Evolutionary conservation across 2,329 filamentous ascomycete species (phyloP).

Genomic region (Mycosphaerella sp.): DNA sequence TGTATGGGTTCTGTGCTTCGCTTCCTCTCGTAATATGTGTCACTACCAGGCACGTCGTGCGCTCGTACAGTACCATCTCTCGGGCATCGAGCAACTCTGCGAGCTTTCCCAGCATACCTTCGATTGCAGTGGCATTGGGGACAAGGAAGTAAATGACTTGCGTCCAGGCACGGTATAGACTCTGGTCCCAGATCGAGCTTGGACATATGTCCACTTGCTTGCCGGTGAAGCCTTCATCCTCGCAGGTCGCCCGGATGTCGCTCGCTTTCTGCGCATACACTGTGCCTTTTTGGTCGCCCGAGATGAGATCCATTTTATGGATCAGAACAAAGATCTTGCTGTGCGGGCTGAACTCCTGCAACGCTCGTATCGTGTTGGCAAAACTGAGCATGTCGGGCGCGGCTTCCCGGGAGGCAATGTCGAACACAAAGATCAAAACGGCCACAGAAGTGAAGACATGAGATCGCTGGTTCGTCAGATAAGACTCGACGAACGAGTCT

Average conservation of each 20-base stretch:
- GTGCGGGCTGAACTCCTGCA: conserved; percentile 73
- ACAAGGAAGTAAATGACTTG: conserved; percentile 96
- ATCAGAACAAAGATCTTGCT: conserved; percentile 91
- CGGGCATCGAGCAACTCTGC: conserved; percentile 84
- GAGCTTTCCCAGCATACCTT: conserved; percentile 74
- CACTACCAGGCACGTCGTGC: conserved; percentile 94
- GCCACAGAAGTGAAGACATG: conserved; percentile 97
- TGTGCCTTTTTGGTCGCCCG: conserved; percentile 67
- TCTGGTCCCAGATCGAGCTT: conserved; percentile 98
- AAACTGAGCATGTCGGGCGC: conserved; percentile 91
- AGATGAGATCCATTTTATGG: conserved; percentile 98
- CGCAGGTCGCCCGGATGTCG: conserved; percentile 68
- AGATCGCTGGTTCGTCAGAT: conserved; percentile 87
- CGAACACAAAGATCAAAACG: conserved; percentile 98
- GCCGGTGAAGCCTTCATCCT: conserved; percentile 52
- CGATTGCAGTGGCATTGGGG: conserved; percentile 85
- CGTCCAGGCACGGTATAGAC: conserved; percentile 95
- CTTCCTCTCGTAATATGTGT: conserved; percentile 76
- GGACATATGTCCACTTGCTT: conserved; percentile 72
- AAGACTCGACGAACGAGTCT: conserved; percentile 98
- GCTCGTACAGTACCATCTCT: conserved; percentile 90
- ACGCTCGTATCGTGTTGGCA: conserved; percentile 78
- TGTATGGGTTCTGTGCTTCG: conserved; percentile 72
- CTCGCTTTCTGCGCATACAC: conserved; percentile 80
- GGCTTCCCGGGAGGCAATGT: conserved; percentile 93